Base-by-base conservation (phyloP, 2,329 filamentous ascomycete species). In the Monilinia fructigena region DNA sequence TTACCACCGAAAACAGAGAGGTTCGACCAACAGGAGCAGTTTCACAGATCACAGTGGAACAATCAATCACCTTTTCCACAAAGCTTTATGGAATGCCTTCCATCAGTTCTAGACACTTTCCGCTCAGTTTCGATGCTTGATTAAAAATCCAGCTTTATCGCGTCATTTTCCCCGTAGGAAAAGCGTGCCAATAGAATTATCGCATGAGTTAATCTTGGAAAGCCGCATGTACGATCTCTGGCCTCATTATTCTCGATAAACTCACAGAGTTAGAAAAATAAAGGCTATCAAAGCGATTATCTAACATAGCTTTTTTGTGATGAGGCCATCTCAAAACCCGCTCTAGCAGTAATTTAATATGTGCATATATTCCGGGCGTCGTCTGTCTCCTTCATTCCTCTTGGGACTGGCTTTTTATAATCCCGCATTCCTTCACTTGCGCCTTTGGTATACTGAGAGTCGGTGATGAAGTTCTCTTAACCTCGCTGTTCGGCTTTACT, bases 251-350 rank as follows among this genome's bases (percentile, higher is more conserved):
- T 59, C 26, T 35, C 1, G 12, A 54, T 54, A 28, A 54, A 54
- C 23, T 54, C 56, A 56, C n/a, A 47, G 20, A 60, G 28, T 18
- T 31, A 7, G 2, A 16, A 23, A 6, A 47, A 31, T 48, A 45
- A 38, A 50, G 28, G 45, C 45, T 38, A 45, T 4, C 2, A 23
- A 60, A 10, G 45, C 45, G 4, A 23, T 23, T 38, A 50, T 50
- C 31, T 60, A 4, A 60, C 45, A 38, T 50, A 42, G 10, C 47
- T 59, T 42, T 14, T 56, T 56, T 56, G 35, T n/a, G 35, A 55
- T 45, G 23, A 23, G 38, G 8, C 38, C 54, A 42, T 42, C 4
- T 2, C 8, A 26, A 40, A n/a, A 60, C 18, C 10, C 7, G 26
- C 42, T 20, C 16, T 45, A 11, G 10, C 40, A 28, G 20, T 4